phyloP scores from a whole-genome alignment of 1,139 yeast species.

The Hyphopichia khmerensis region DNA sequence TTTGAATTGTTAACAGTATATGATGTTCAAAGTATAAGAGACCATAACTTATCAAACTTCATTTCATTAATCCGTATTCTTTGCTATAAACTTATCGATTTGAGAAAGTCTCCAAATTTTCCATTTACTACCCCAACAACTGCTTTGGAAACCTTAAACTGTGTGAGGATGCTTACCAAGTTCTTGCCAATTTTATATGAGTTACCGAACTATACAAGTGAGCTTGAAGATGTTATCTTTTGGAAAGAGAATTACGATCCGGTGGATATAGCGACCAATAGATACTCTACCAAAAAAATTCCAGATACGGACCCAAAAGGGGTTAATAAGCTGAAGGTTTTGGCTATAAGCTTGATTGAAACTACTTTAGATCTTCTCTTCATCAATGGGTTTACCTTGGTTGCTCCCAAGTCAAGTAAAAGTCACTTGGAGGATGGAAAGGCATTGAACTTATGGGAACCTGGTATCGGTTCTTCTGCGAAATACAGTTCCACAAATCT shows the following conservation, averaged over 20 bases:
- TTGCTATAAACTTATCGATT: conserved; percentile 27
- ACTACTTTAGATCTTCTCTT: conserved; percentile 55
- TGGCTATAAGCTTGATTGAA: conserved; percentile 52
- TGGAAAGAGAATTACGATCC: conserved; percentile 27
- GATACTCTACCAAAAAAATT: not conserved
- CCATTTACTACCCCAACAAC: conserved; percentile 15
- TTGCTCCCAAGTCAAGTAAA: conserved; percentile 10
- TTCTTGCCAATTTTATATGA: conserved; percentile 71
- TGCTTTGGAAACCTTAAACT: conserved; percentile 37
- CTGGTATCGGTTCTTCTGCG: conserved; percentile 61
- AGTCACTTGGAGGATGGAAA: conserved; percentile 3
- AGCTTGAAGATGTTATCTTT: conserved; percentile 41
- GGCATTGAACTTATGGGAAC: conserved; percentile 59
- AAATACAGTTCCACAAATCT: conserved; percentile 46
- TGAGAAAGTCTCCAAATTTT: conserved; percentile 16
- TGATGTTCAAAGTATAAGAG: conserved; percentile 63
- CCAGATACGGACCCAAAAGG: conserved; percentile 2
- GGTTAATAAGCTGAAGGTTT: conserved; percentile 18
- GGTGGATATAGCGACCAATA: conserved; percentile 14
- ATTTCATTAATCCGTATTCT: conserved; percentile 50
- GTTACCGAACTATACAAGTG: conserved; percentile 25
- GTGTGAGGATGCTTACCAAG: conserved; percentile 64
- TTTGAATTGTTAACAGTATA: conserved; percentile 52
- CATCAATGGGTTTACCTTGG: conserved; percentile 58
- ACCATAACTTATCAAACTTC: conserved; percentile 56